Evolutionary conservation across 495 filamentous ascomycete genomes (phyloP).

Genomic region (Aspergillus ellipticus): DNA sequence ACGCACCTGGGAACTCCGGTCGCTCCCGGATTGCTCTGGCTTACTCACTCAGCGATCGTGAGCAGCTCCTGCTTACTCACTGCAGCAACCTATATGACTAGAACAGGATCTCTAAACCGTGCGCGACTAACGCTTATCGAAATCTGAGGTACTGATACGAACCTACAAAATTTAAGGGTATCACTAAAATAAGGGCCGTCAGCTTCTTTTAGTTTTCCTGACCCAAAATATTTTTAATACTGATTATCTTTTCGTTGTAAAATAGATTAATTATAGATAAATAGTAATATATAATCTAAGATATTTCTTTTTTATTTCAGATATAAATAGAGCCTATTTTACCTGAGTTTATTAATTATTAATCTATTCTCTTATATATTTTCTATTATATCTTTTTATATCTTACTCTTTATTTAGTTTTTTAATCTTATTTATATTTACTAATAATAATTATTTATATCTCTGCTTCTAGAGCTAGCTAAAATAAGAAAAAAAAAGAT

Average conservation of each 20-base stretch:
- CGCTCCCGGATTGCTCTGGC: conserved; percentile 3
- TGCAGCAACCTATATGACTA: conserved; percentile 1
- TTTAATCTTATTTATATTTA: neutral
- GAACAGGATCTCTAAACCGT: conserved; percentile 1
- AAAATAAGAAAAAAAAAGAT: conserved; percentile 6
- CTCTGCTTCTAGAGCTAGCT: neutral
- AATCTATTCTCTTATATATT: conserved; percentile 3
- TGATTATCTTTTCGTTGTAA: neutral
- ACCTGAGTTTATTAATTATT: neutral
- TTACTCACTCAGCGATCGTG: conserved; percentile 1
- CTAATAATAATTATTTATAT: neutral
- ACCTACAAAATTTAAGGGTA: conserved; percentile 2
- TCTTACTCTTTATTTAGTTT: conserved; percentile 3
- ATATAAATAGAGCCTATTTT: too few relatives aligned
- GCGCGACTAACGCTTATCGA: conserved; percentile 2
- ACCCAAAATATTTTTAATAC: conserved; percentile 1
- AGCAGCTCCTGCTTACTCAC: conserved; percentile 1
- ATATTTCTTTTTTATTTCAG: too few relatives aligned
- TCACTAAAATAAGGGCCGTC: conserved; percentile 1
- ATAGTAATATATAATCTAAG: neutral
- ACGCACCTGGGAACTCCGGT: conserved; percentile 2
- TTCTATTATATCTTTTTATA: conserved; percentile 1
- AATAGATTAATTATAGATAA: conserved; percentile 2
- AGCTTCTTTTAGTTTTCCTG: neutral
- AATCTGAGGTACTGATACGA: too few relatives aligned